These are phyloP conservation scores for Ogataea minuta DNA, from an alignment of 805 yeast genomes.

Conservation along the genomic window DNA sequence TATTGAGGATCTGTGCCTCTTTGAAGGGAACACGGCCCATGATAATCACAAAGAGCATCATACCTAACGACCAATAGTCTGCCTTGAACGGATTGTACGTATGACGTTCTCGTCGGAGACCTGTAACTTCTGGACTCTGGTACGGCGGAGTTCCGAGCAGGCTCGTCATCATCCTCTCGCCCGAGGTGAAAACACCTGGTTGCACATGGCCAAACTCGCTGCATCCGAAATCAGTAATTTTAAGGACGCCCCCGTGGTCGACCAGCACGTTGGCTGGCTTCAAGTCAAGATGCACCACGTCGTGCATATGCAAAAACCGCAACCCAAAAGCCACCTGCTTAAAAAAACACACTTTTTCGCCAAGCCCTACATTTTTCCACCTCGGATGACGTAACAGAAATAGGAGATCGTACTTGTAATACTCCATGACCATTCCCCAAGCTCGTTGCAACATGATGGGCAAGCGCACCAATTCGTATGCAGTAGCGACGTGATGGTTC, in stretches of 20 bases:
- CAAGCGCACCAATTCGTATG: constrained; percentile 53
- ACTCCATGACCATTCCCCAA: constrained; percentile 75
- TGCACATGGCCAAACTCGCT: constrained; percentile 60
- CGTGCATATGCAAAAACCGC: constrained; percentile 59
- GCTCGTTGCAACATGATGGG: constrained; percentile 62
- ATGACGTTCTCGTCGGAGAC: constrained; percentile 23
- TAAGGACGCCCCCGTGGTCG: constrained; percentile 58
- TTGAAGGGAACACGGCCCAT: constrained; percentile 61
- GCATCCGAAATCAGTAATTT: constrained; percentile 76
- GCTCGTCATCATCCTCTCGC: constrained; percentile 37
- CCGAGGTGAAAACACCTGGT: constrained; percentile 48
- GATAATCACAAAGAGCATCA: constrained; percentile 59
- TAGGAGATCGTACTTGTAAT: constrained; percentile 62
- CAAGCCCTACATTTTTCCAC: constrained; percentile 51
- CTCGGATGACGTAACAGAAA: constrained; percentile 52
- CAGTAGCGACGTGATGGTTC: constrained; percentile 58
- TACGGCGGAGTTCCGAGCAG: constrained; percentile 81
- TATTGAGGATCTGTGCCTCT: constrained; percentile 45
- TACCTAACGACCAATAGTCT: constrained; percentile 75
- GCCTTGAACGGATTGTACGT: constrained; percentile 56
- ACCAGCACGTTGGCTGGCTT: constrained; percentile 72
- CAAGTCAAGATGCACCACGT: constrained; percentile 69
- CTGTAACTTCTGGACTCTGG: constrained; percentile 74
- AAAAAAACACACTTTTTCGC: constrained; percentile 62
- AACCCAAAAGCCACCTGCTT: constrained; percentile 66